These are phyloP conservation scores for Apiosordaria backusii DNA, from an alignment of 495 filamentous ascomycete genomes.

Conservation along the genomic window DNA sequence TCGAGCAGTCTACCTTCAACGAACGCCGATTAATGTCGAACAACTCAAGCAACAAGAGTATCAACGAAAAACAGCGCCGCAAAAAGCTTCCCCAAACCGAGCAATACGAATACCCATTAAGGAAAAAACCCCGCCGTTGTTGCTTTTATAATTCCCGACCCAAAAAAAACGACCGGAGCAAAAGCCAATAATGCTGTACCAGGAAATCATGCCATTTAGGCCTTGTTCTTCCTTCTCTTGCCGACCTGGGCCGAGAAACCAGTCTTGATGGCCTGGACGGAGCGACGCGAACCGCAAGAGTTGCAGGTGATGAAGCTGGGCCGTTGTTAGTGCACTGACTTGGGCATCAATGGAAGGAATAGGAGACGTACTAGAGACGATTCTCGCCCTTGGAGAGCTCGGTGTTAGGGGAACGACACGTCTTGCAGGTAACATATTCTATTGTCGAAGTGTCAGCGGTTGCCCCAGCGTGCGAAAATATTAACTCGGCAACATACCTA, in stretches of 20 bases:
- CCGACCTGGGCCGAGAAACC: slow-evolving; percentile 98
- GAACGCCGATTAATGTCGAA: not conserved
- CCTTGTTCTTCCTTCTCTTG: slow-evolving; percentile 72
- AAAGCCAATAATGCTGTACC: not conserved
- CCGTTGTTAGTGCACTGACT: slow-evolving; percentile 31
- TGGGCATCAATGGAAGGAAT: slow-evolving; percentile 62
- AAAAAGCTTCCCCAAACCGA: not conserved
- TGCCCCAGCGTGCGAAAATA: not conserved
- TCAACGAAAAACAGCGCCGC: not conserved
- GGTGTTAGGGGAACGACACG: slow-evolving; percentile 89
- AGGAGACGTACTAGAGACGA: slow-evolving; percentile 56
- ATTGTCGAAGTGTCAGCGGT: slow-evolving; percentile 33
- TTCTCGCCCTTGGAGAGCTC: slow-evolving; percentile 98
- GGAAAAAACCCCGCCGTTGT: not conserved
- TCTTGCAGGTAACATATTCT: slow-evolving; percentile 99
- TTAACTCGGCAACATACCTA: slow-evolving; percentile 59
- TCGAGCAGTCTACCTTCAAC: not conserved
- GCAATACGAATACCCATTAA: not conserved
- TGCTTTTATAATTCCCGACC: not conserved
- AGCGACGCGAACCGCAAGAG: slow-evolving; percentile 84
- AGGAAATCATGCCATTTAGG: slow-evolving; percentile 22
- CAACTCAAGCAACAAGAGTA: not conserved
- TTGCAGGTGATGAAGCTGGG: slow-evolving; percentile 46
- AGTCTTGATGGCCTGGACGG: slow-evolving; percentile 96
- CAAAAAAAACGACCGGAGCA: not conserved